Conservation (phyloP, 306 rosid genomes). For the Begonia masoniana region DNA sequence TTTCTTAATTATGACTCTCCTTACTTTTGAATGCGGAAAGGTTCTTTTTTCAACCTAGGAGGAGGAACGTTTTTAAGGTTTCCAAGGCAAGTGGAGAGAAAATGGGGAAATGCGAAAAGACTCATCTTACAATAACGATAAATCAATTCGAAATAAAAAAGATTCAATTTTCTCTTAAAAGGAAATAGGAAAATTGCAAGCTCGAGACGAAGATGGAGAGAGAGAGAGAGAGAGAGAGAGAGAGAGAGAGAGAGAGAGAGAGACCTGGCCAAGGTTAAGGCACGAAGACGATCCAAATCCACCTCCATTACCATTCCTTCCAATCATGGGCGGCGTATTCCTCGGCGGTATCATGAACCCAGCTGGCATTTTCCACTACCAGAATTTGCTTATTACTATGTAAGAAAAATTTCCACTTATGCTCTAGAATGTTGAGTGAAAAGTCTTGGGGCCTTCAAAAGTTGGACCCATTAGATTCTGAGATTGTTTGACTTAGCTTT, state of each 20-base stretch:
- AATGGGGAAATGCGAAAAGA: not conserved
- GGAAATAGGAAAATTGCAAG: not conserved
- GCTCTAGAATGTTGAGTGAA: not conserved
- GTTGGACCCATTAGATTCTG: not conserved
- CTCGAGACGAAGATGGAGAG: not conserved
- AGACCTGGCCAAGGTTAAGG: constrained; percentile 64
- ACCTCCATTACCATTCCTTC: constrained; percentile 31
- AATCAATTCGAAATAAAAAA: not conserved
- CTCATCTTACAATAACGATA: not conserved
- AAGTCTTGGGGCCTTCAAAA: too few species aligned
- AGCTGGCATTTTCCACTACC: constrained; percentile 7
- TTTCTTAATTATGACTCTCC: too few species aligned
- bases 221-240: too few species aligned
- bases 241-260: constrained; percentile 6
- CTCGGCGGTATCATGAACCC: constrained; percentile 14
- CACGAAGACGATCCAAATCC: constrained; percentile 55
- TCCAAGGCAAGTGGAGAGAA: too few species aligned
- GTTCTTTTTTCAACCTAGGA: too few species aligned
- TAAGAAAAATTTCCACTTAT: not conserved
- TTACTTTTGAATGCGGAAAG: too few species aligned
- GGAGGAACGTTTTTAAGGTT: too few species aligned
- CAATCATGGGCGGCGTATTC: constrained; percentile 13
- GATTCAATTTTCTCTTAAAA: not conserved
- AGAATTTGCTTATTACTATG: not conserved
- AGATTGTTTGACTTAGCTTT: not conserved